Conservation (phyloP, 139 green algal species). For the Auxenochlorella pyrenoidosa region DNA sequence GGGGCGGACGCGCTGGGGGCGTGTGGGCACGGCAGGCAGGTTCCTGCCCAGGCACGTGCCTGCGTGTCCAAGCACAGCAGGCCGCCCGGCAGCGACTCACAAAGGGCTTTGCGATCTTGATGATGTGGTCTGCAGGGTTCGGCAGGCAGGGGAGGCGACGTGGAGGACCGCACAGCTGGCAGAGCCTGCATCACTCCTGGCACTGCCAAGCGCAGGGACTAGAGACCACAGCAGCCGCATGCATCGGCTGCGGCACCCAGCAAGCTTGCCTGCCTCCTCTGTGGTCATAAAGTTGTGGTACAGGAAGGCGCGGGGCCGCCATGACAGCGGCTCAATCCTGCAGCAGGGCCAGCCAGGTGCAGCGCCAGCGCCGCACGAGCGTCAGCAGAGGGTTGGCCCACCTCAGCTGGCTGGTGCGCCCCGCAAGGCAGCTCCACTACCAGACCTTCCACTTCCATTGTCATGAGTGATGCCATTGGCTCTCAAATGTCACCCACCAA, state of each 20-base stretch:
- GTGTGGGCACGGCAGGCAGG: neutral
- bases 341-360: neutral
- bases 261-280: conserved; percentile 18
- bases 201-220: too few species aligned
- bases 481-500: neutral
- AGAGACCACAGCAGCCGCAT: too few species aligned
- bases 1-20: too few species aligned
- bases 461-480: neutral
- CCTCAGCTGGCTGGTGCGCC: neutral
- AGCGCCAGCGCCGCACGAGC: neutral
- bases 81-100: neutral
- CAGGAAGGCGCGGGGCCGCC: conserved; percentile 78
- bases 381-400: neutral
- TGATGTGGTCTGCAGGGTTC: conserved; percentile 75
- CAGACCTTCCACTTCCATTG: too few species aligned
- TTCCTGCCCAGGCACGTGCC: neutral
- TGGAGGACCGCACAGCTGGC: neutral
- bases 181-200: too few species aligned
- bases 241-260: neutral
- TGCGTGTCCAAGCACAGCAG: neutral
- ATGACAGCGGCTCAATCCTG: conserved; percentile 81
- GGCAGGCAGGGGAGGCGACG: neutral
- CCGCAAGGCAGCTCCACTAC: neutral
- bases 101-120: conserved; percentile 51
- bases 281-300: conserved; percentile 84